Base-by-base conservation (phyloP, 2,329 filamentous ascomycete species). In the Colletotrichum sp. region DNA sequence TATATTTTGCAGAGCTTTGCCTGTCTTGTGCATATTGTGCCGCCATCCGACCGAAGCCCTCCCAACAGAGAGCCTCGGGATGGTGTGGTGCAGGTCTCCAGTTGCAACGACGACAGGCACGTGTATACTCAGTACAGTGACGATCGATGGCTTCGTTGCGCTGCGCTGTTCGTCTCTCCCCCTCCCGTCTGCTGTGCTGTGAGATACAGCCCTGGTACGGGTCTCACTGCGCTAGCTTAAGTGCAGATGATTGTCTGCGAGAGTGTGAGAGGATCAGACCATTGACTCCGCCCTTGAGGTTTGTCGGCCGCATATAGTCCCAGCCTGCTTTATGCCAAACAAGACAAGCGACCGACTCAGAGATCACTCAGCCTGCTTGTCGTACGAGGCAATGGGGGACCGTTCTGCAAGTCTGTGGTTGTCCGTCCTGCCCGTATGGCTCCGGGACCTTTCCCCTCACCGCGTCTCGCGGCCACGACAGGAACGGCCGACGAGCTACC, bases 251-350 rank as follows among this genome's bases (percentile, higher is more conserved):
- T 66, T 74, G 59, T 27, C 28, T 72, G 44, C 65, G 27, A 22
- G 28, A 34, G 39, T 64, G 69, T 73, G 32, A 55, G 57, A 74
- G 74, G 34, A 74, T 74, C 74, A 76, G 74, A 76, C 70, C 74
- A 76, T 76, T 30, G 36, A 57, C 74, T 76, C 74, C 70, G 70
- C 70, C 68, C 30, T 64, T 57, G 48, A 36, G 72, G 55, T 30
- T 48, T 59, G 59, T 68, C 52, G 74, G 74, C 71, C 63, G 74
- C 74, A 74, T 74, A 65, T 65, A 27, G 71, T 55, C 74, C 70
- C 44, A 60, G 59, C 70, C 74, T 74, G 32, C 64, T 69, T 34
- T 57, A 55, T 69, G 44, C 44, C 57, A 69, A 67, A 64, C 73
- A 73, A 36, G 34, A 60, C 39, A 30, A 73, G 44, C 55, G 48